Conservation (phyloP, 192 early-diverging fungal species). For the Phlyctochytrium arcticum region DNA sequence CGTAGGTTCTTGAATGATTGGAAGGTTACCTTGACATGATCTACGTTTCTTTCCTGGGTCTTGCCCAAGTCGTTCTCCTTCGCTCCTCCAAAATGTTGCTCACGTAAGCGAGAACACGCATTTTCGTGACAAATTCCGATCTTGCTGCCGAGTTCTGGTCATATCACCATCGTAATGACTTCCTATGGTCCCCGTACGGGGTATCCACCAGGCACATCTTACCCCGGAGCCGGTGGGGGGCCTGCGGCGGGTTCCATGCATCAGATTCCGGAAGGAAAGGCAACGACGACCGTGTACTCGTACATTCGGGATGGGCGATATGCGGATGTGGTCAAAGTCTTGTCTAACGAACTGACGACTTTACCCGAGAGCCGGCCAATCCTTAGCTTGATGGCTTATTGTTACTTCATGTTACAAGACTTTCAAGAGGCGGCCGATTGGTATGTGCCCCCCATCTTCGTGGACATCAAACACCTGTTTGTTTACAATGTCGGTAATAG, state of each 20-base stretch:
- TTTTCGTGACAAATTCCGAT: too few relatives aligned
- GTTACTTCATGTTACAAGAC: conserved; percentile 54
- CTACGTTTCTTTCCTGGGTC: too few relatives aligned
- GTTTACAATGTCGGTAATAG: conserved; percentile 26
- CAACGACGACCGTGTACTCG: conserved; percentile 53
- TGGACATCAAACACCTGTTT: background rate
- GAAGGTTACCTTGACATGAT: too few relatives aligned
- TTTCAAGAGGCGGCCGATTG: conserved; percentile 46
- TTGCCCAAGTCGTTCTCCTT: too few relatives aligned
- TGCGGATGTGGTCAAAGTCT: conserved; percentile 52
- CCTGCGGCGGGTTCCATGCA: conserved; percentile 16
- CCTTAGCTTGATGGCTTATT: conserved; percentile 53
- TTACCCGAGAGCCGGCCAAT: conserved; percentile 46
- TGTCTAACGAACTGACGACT: conserved; percentile 42
- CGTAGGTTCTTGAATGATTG: too few relatives aligned
- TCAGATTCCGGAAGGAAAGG: conserved; percentile 58
- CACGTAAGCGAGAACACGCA: too few relatives aligned
- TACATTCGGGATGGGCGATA: conserved; percentile 50
- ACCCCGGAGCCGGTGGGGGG: conserved; percentile 34
- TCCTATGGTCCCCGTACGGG: conserved; percentile 21
- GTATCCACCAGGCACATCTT: conserved; percentile 5
- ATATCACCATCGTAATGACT: conserved; percentile 9
- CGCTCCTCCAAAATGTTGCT: too few relatives aligned
- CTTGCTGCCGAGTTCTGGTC: background rate
- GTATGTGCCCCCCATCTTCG: conserved; percentile 11